These are phyloP conservation scores for Brassica hybrid DNA, from an alignment of 441 rosid genomes.

Conservation along the genomic window DNA sequence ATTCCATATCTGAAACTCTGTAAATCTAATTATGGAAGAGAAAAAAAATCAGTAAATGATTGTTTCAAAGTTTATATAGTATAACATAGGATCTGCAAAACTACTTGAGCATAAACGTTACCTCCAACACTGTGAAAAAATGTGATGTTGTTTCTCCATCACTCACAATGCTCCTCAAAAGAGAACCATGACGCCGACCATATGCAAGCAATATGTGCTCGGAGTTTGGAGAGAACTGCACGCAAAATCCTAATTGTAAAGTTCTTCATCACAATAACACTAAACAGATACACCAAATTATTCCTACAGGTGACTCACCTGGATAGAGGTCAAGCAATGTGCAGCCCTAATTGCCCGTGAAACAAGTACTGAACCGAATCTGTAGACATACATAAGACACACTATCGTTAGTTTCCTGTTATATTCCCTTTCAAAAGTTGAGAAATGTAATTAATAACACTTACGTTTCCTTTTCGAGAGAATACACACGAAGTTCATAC, in stretches of 20 bases:
- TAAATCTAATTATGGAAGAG: constrained; percentile 67
- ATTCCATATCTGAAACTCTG: constrained; percentile 94
- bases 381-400: constrained; percentile 41
- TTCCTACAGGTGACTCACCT: constrained; percentile 56
- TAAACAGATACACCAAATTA: constrained; percentile 17
- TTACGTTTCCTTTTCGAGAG: constrained; percentile 96
- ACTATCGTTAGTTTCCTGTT: constrained; percentile 12
- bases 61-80: not conserved
- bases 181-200: constrained; percentile 93
- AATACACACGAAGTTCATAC: constrained; percentile 96
- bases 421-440: not conserved
- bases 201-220: constrained; percentile 94
- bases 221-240: constrained; percentile 94
- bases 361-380: constrained; percentile 87
- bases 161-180: constrained; percentile 84
- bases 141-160: constrained; percentile 86
- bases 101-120: constrained; percentile 39
- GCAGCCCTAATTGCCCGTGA: constrained; percentile 96
- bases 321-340: constrained; percentile 96
- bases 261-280: constrained; percentile 5
- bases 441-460: constrained; percentile 11
- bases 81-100: constrained; percentile 14
- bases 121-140: constrained; percentile 95
- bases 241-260: constrained; percentile 3
- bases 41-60: not conserved